Base-by-base conservation (phyloP, 2,329 filamentous ascomycete genomes). In the Calonectria ilicicola region DNA sequence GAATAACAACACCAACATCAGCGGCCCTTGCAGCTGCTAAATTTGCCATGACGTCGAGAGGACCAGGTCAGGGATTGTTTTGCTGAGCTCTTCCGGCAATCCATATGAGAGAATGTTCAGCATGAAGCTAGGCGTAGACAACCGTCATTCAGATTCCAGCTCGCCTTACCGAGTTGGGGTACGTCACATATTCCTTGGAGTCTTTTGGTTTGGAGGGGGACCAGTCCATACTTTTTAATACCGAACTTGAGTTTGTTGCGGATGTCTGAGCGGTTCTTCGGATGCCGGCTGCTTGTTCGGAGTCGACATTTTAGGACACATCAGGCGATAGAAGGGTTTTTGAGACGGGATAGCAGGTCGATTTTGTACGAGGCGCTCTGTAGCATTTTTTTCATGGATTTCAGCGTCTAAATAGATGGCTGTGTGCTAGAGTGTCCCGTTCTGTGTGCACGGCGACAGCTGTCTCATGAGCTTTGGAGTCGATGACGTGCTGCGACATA, bases 21-120 rank as follows among this genome's bases (percentile, higher is more conserved):
- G 84, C 77, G 89, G 89, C 23, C 85, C 87, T 72, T 92, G 90
- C 84, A 87, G 86, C 78, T 92, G 90, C 84, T 92, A 88, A 76
- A 77, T 75, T 72, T 58, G 65, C 67, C 69, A 66, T 72, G 70
- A 70, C 69, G 68, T 76, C 62, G 67, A 65, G 56, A 68, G 69
- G 73, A 77, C 65, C 63, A 72, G 62, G 74, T 76, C 72, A 76
- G 65, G 71, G 72, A 72, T 69, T 69, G 58, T 74, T 74, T 63
- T 66, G 70, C 68, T 73, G 68, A 70, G 72, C 72, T 23, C 66
- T 40, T 76, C 76, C 75, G 60, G 72, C 75, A 71, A 76, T 72
- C 69, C 74, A 78, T 79, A 71, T 65, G 62, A 71, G 67, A 72
- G 70, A 72, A 67, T 71, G 70, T 73, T 79, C 77, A 73, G 74